Conservation (phyloP, 768 basidiomycete species). For the Boletus vermiculosoides region DNA sequence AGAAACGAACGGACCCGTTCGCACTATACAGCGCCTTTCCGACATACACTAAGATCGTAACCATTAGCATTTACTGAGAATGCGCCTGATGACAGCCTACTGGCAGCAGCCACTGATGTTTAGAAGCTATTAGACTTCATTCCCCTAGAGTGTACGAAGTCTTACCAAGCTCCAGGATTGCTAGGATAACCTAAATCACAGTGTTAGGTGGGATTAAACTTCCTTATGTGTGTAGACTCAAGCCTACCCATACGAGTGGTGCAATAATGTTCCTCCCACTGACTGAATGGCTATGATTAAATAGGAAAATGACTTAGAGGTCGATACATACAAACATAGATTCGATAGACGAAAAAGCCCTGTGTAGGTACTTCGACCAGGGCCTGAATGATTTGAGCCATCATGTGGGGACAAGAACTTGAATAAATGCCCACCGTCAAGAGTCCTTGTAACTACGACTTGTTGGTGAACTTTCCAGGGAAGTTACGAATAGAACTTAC, state of each 20-base stretch:
- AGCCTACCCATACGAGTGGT: constrained; percentile 4
- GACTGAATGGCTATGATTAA: too few relatives aligned
- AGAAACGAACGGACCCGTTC: background rate
- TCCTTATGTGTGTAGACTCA: background rate
- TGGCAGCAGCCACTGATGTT: background rate
- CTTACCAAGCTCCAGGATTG: constrained; percentile 7
- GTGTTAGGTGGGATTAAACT: background rate
- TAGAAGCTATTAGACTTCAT: background rate
- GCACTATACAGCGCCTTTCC: background rate
- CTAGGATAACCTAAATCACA: background rate
- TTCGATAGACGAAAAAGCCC: constrained; percentile 14
- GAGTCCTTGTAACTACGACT: background rate
- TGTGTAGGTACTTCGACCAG: constrained; percentile 4
- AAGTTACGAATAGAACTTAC: background rate
- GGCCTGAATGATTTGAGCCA: constrained; percentile 1
- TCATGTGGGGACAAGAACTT: background rate
- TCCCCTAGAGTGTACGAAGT: too few relatives aligned
- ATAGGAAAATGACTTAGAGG: too few relatives aligned
- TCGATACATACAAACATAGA: constrained; percentile 12
- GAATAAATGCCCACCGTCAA: background rate
- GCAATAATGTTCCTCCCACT: background rate
- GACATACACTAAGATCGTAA: background rate
- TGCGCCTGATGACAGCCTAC: background rate
- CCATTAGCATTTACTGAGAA: background rate
- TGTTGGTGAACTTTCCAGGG: background rate